Percentiles rank a stretch among this genome's conserved stretches.
Evolutionary conservation across 1,284 basidiomycete genomes (phyloP).

Genomic region (Sporisorium graminicola): DNA sequence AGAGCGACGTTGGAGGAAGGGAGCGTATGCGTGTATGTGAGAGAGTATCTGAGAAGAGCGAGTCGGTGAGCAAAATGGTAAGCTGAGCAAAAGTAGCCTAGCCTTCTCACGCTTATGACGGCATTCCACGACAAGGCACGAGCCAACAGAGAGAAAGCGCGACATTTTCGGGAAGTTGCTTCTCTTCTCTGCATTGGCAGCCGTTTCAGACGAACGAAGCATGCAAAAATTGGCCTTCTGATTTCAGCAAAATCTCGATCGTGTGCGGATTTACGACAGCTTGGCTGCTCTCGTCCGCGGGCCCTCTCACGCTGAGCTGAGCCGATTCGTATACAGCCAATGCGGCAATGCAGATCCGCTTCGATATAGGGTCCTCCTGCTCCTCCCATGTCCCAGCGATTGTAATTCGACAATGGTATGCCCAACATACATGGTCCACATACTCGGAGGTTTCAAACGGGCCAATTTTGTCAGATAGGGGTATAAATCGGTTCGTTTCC

Average conservation of each 20-base stretch:
- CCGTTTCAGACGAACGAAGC: neutral
- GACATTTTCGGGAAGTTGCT: too few relatives aligned
- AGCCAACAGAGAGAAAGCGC: constrained; percentile 3
- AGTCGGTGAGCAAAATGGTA: neutral
- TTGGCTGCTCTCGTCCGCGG: neutral
- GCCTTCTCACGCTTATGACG: neutral
- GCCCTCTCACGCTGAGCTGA: neutral
- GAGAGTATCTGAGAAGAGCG: neutral
- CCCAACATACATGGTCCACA: neutral
- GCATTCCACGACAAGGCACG: neutral
- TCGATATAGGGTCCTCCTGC: neutral
- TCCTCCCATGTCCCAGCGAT: neutral
- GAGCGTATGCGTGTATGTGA: neutral
- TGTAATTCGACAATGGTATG: neutral
- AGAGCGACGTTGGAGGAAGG: neutral
- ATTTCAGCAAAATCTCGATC: neutral
- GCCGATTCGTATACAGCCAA: neutral
- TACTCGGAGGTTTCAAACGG: neutral
- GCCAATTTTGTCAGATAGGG: neutral
- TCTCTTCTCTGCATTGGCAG: too few relatives aligned
- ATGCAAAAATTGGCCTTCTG: neutral
- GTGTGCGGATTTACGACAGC: neutral
- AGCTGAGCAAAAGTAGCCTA: neutral
- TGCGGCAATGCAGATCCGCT: neutral
- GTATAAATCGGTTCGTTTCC: neutral